phyloP scores from a whole-genome alignment of 2,329 filamentous ascomycete species.

The Blumeriella jaapii region DNA sequence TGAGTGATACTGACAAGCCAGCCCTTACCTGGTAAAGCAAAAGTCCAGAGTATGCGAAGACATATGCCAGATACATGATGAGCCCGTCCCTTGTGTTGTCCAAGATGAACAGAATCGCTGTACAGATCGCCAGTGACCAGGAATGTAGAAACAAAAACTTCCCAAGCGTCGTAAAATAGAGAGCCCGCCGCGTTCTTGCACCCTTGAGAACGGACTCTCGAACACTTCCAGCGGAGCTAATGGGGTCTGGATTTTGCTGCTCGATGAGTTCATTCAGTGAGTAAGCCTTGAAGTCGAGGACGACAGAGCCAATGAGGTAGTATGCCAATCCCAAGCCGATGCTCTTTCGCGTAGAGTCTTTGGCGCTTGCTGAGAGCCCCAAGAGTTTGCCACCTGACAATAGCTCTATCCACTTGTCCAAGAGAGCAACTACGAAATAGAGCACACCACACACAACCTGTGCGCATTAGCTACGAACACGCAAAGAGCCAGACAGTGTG shows the following conservation, averaged over 20 bases:
- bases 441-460: conserved; percentile 4
- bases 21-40: conserved; percentile 1
- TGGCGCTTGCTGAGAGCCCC: not conserved
- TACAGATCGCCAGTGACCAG: conserved; percentile 2
- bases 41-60: not conserved
- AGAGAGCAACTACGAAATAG: conserved; percentile 3
- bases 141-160: conserved; percentile 2
- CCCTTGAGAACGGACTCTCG: conserved; percentile 1
- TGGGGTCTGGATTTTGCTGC: not conserved
- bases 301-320: conserved; percentile 3
- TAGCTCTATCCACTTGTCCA: conserved; percentile 4
- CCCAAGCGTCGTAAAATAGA: conserved; percentile 2
- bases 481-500: too few species aligned
- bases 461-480: too few species aligned
- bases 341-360: not conserved
- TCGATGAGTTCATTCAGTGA: not conserved
- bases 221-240: conserved; percentile 1
- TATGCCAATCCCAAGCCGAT: conserved; percentile 2
- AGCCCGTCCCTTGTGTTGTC: conserved; percentile 1
- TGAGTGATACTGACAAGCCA: not conserved
- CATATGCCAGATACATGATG: not conserved
- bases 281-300: conserved; percentile 2
- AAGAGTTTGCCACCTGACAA: conserved; percentile 1
- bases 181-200: not conserved
- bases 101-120: conserved; percentile 1